Percentiles rank a stretch among this genome's conserved stretches.
These are phyloP conservation scores for Xanthoconium stramineum DNA, from an alignment of 768 basidiomycete species.

Conservation along the genomic window DNA sequence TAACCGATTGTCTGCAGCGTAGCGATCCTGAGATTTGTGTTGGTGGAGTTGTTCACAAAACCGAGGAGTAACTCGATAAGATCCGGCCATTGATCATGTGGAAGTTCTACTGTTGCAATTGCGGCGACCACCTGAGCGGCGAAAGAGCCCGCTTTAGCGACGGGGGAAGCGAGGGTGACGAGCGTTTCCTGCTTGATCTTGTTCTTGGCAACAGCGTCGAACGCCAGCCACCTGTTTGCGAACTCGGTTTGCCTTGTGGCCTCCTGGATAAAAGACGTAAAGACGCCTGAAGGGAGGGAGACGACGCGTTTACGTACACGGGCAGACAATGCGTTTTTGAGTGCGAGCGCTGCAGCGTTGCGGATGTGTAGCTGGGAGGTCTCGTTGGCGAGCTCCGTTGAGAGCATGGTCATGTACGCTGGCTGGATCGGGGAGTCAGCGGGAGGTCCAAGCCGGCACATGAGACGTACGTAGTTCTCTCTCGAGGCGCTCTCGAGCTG, in stretches of 20 bases:
- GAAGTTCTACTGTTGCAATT: slow-evolving; percentile 91
- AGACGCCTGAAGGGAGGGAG: slow-evolving; percentile 10
- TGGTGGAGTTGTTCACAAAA: slow-evolving; percentile 74
- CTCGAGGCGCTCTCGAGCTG: slow-evolving; percentile 83
- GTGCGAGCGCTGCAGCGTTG: slow-evolving; percentile 93
- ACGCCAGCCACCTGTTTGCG: slow-evolving; percentile 76
- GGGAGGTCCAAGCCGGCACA: slow-evolving; percentile 29
- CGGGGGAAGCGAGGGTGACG: slow-evolving; percentile 71
- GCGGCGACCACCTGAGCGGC: slow-evolving; percentile 94
- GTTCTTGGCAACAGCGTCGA: slow-evolving; percentile 60
- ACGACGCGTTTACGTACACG: slow-evolving; percentile 57
- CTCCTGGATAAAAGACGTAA: slow-evolving; percentile 51
- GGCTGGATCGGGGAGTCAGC: slow-evolving; percentile 52
- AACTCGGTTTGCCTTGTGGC: slow-evolving; percentile 69
- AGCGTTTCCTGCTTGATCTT: slow-evolving; percentile 91
- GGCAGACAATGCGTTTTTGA: slow-evolving; percentile 93
- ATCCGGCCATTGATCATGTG: slow-evolving; percentile 83
- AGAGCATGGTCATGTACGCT: slow-evolving; percentile 90
- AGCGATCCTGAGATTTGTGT: slow-evolving; percentile 74
- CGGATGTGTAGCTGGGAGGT: slow-evolving; percentile 66
- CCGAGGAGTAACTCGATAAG: slow-evolving; percentile 85
- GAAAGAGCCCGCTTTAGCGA: slow-evolving; percentile 73
- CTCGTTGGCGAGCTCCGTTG: slow-evolving; percentile 80
- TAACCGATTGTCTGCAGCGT: slow-evolving; percentile 95
- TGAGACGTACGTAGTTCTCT: slow-evolving; percentile 80